Evolutionary conservation across 148 eudicot genomes (phyloP).

Genomic region (Linanthus parryae): DNA sequence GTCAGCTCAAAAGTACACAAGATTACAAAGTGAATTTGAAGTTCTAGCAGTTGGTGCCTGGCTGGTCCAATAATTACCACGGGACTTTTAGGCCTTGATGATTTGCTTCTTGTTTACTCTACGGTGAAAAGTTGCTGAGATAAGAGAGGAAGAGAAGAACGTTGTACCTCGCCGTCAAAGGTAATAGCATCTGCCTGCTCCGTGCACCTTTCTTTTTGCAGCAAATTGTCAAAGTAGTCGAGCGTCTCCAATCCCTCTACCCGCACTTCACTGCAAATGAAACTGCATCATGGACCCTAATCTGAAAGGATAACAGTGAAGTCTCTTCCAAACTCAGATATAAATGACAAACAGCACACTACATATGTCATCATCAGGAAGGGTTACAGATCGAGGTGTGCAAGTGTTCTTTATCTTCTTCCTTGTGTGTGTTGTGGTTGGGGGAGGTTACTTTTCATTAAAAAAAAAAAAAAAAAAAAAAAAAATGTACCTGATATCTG

Average conservation of each 20-base stretch:
- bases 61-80: neutral
- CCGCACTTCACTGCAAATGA: slow-evolving; percentile 80
- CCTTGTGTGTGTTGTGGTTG: too few relatives aligned
- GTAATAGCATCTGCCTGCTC: slow-evolving; percentile 94
- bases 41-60: too few relatives aligned
- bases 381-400: too few relatives aligned
- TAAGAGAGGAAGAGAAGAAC: too few relatives aligned
- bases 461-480: neutral
- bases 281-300: slow-evolving; percentile 21
- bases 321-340: slow-evolving; percentile 15
- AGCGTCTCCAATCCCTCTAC: slow-evolving; percentile 91
- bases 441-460: too few relatives aligned
- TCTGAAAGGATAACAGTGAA: slow-evolving; percentile 18
- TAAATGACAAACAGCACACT: neutral
- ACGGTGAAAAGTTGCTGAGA: too few relatives aligned
- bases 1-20: too few relatives aligned
- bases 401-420: too few relatives aligned
- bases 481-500: slow-evolving; percentile 60
- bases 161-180: slow-evolving; percentile 77
- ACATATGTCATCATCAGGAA: too few relatives aligned
- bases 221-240: slow-evolving; percentile 66
- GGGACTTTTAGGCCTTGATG: neutral
- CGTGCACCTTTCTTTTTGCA: slow-evolving; percentile 54
- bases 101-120: neutral
- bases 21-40: too few relatives aligned